Evolutionary conservation across 1,284 basidiomycete species (phyloP).

Genomic region (Chondrostereum purpureum): DNA sequence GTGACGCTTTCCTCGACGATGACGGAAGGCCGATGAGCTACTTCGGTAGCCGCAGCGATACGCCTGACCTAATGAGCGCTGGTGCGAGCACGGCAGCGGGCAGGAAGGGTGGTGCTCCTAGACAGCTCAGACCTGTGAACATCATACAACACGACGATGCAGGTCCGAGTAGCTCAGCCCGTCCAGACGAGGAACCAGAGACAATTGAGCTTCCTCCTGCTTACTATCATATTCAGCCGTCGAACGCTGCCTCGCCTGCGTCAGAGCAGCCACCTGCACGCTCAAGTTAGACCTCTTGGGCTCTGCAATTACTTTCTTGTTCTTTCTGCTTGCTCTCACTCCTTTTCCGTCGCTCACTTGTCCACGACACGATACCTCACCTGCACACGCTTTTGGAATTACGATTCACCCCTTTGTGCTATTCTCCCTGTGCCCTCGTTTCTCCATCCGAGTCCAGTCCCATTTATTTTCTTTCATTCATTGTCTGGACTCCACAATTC

Average conservation of each 20-base stretch:
- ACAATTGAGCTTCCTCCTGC: conserved; percentile 77
- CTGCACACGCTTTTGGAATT: too few relatives aligned
- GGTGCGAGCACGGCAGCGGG: conserved; percentile 20
- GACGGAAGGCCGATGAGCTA: conserved; percentile 12
- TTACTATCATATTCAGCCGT: conserved; percentile 52
- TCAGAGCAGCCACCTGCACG: not conserved
- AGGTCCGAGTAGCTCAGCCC: conserved; percentile 39
- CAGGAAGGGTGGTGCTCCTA: conserved; percentile 36
- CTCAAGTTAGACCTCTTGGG: too few relatives aligned
- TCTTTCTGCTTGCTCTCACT: too few relatives aligned
- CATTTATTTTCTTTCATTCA: too few relatives aligned
- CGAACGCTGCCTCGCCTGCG: not conserved
- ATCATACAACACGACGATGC: conserved; percentile 80
- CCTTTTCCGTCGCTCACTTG: too few relatives aligned
- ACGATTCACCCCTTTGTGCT: too few relatives aligned
- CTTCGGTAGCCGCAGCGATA: conserved; percentile 29
- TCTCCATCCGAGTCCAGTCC: too few relatives aligned
- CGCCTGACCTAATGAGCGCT: conserved; percentile 27
- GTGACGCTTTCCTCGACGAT: not conserved
- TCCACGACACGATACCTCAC: too few relatives aligned
- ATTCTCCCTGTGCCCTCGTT: too few relatives aligned
- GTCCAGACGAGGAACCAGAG: conserved; percentile 42
- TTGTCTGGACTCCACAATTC: too few relatives aligned
- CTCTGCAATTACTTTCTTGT: too few relatives aligned
- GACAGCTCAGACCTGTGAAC: conserved; percentile 61